These are phyloP conservation scores for Mortierella sp. DNA, from an alignment of 371 early-diverging fungal species.

Conservation along the genomic window DNA sequence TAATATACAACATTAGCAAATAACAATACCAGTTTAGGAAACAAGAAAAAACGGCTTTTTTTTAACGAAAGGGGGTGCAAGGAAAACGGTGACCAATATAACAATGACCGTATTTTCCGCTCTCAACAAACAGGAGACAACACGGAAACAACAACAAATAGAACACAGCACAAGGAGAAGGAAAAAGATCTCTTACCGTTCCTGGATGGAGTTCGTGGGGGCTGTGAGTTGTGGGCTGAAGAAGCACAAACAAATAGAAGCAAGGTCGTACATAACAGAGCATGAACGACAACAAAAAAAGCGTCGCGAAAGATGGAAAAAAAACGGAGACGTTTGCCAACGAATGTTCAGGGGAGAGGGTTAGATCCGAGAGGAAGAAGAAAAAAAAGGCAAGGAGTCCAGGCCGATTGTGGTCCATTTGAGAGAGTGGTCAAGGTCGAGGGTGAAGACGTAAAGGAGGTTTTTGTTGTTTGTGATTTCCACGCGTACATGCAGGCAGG, in stretches of 20 bases:
- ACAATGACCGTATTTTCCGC: neutral
- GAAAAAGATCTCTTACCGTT: slow-evolving; percentile 22
- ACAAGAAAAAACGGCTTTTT: neutral
- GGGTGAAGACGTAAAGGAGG: neutral
- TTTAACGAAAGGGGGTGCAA: neutral
- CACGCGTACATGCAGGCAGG: slow-evolving; percentile 10
- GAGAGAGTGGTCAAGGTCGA: neutral
- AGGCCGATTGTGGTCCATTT: neutral
- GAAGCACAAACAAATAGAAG: neutral
- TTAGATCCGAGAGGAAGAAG: slow-evolving; percentile 12
- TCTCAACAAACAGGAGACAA: slow-evolving; percentile 1
- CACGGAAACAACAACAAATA: neutral
- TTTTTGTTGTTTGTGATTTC: neutral
- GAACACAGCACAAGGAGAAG: neutral
- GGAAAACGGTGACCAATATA: neutral
- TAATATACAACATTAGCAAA: neutral
- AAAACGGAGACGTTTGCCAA: slow-evolving; percentile 13
- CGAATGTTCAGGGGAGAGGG: slow-evolving; percentile 20
- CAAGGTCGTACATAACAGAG: slow-evolving; percentile 8
- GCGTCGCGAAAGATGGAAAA: neutral
- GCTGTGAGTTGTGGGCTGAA: slow-evolving; percentile 21
- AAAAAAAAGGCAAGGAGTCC: slow-evolving; percentile 12
- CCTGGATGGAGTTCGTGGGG: slow-evolving; percentile 43
- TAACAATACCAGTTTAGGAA: neutral
- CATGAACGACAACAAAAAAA: slow-evolving; percentile 6